These are phyloP conservation scores for Clarireedia hainanense DNA, from an alignment of 2,329 filamentous ascomycete genomes.

Conservation along the genomic window DNA sequence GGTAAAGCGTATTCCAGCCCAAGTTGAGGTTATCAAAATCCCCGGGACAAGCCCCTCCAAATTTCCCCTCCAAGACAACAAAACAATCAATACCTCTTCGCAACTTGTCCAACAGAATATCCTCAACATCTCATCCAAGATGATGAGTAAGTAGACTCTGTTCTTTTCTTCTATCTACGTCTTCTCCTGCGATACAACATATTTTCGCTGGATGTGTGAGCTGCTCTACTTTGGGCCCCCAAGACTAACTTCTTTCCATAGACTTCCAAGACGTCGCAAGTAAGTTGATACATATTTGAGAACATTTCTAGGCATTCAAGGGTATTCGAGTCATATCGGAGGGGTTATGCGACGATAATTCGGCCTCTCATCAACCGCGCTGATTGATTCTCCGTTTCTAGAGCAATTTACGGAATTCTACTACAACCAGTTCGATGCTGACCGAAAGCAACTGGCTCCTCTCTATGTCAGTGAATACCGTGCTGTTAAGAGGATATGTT, in stretches of 20 bases:
- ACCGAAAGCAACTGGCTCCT: constrained; percentile 54
- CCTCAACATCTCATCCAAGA: constrained; percentile 17
- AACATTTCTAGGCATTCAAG: not conserved
- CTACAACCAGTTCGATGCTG: constrained; percentile 76
- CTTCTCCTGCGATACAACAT: too few species aligned
- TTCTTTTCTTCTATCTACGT: not conserved
- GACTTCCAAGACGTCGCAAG: constrained; percentile 36
- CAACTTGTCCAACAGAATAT: not conserved
- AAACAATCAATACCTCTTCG: not conserved
- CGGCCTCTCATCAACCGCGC: constrained; percentile 1
- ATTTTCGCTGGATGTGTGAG: too few species aligned
- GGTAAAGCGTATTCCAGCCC: not conserved
- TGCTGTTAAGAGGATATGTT: constrained; percentile 10
- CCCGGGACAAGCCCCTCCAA: constrained; percentile 6
- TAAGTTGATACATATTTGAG: constrained; percentile 23
- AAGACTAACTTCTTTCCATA: constrained; percentile 21
- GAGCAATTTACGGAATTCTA: constrained; percentile 87
- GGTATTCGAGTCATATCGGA: not conserved
- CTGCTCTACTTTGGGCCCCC: not conserved
- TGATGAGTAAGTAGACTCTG: constrained; percentile 25
- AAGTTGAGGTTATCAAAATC: constrained; percentile 7
- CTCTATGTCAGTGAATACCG: constrained; percentile 66
- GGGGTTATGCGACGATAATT: not conserved
- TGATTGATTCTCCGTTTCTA: constrained; percentile 33
- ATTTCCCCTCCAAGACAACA: constrained; percentile 8